Evolutionary conservation across 2,329 filamentous ascomycete species (phyloP), one percentile per base, ranked within the genome.

Genomic region (Aspergillus quadricinctus): DNA sequence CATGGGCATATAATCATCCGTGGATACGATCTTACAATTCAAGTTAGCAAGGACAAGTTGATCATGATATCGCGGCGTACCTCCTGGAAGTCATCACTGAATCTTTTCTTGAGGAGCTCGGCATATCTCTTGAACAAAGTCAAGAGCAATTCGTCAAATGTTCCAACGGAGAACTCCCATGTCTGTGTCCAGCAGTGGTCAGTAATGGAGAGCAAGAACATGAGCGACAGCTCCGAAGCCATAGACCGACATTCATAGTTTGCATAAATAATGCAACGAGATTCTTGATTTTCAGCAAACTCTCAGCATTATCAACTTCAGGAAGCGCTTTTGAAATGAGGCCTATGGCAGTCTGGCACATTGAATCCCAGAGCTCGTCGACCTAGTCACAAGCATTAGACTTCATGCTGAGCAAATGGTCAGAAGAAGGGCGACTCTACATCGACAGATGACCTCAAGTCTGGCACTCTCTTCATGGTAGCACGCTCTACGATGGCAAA

Each of bases 1-100:
- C 94, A 99, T 97, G 2, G 94, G 95, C 93, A 99, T 99, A 75
- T 99, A 99, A 74, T 99, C 94, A 71, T 99, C 94, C 0, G 91
- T 97, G n/a, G 90, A 81, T 25, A 88, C 84, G 64, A 88, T 88
- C 77, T 82, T 57, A 46, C 25, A 51, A 41, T 9, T 27, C 53
- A 9, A 31, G 46, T 66, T 23, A 65, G 61, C 37, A 55, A 40
- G 2, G 11, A 52, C 27, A 41, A 23, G 23, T 54, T 29, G 7
- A 41, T 2, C 27, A 43, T 5, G 23, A 21, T 23, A 3, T n/a
- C 29, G 40, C 8, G 48, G 61, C 68, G 57, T 69, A 89, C 88
- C 79, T 97, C 93, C 71, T 95, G 88, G 70, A 99, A 99, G 73
- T 97, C 93, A 63, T 95, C 90, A 70, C 91, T 96, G 69, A 97